Percentiles rank a stretch among this genome's conserved stretches.
These are phyloP conservation scores for Microsporum audouinii DNA, from an alignment of 2,329 filamentous ascomycete genomes.

Conservation along the genomic window DNA sequence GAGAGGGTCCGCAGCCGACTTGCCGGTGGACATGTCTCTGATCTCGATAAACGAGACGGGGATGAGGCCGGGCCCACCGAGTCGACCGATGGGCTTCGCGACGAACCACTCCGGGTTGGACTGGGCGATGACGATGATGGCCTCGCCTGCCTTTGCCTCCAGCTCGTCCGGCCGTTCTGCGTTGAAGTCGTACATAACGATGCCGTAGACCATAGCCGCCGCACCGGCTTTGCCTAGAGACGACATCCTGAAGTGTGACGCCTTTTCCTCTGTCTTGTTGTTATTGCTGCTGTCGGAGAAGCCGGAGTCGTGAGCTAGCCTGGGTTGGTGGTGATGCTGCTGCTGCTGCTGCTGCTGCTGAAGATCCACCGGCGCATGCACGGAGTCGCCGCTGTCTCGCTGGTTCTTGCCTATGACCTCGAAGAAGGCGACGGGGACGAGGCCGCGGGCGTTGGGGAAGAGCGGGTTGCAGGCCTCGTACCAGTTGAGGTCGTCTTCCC, in stretches of 20 bases:
- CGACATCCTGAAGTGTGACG: conserved; percentile 30
- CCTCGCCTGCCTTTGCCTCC: conserved; percentile 87
- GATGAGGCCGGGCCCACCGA: conserved; percentile 92
- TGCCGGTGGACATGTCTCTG: conserved; percentile 79
- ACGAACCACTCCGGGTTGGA: conserved; percentile 99
- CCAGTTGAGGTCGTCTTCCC: conserved; percentile 91
- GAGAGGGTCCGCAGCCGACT: conserved; percentile 66
- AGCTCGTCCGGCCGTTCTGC: conserved; percentile 93
- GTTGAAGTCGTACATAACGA: conserved; percentile 94
- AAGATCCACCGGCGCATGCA: conserved; percentile 36
- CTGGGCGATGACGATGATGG: conserved; percentile 96
- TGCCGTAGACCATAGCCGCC: conserved; percentile 87
- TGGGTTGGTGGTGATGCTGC: conserved; percentile 15
- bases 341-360: conserved; percentile 16
- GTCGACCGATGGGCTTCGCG: conserved; percentile 90
- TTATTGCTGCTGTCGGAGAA: conserved; percentile 54
- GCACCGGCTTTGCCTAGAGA: conserved; percentile 39
- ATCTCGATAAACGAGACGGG: conserved; percentile 96
- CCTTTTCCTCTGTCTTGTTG: conserved; percentile 23
- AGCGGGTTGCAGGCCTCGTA: conserved; percentile 97
- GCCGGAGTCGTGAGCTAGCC: conserved; percentile 78
- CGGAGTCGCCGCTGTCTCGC: conserved; percentile 67
- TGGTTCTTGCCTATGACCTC: conserved; percentile 85
- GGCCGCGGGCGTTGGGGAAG: conserved; percentile 67
- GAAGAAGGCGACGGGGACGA: conserved; percentile 91